Percentiles rank a stretch among this genome's conserved stretches.
phyloP scores from a whole-genome alignment of 805 yeast genomes.

The Yarrowia phangngaensis region DNA sequence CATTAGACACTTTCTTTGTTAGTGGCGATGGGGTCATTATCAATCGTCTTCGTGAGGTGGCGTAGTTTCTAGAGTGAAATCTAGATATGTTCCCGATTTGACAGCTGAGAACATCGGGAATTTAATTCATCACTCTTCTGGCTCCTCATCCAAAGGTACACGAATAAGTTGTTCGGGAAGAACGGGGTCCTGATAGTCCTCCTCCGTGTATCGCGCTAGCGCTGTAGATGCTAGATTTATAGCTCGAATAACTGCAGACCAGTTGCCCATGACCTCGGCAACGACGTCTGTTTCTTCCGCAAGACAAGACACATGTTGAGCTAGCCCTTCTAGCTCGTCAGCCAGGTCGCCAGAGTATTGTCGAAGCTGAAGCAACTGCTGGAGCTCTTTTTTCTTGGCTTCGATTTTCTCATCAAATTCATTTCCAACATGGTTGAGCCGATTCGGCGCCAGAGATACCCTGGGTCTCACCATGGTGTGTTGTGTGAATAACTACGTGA shows the following conservation, averaged over 20 bases:
- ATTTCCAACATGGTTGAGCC: slow-evolving; percentile 2
- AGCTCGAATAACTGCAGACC: slow-evolving; percentile 19
- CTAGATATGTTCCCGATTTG: too few species aligned
- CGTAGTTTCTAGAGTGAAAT: too few species aligned
- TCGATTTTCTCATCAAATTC: slow-evolving; percentile 13
- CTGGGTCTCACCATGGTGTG: slow-evolving; percentile 22
- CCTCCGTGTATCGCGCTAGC: slow-evolving; percentile 12
- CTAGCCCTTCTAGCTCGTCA: slow-evolving; percentile 18
- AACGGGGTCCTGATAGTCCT: slow-evolving; percentile 17
- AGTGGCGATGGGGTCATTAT: too few species aligned
- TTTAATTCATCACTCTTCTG: not conserved
- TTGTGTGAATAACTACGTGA: not conserved
- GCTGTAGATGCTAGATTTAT: slow-evolving; percentile 19
- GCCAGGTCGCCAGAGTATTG: slow-evolving; percentile 17
- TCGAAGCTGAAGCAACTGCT: slow-evolving; percentile 7
- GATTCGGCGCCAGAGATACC: slow-evolving; percentile 13
- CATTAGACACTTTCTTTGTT: too few species aligned
- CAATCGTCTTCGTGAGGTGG: too few species aligned
- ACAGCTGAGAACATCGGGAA: too few species aligned
- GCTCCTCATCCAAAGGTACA: slow-evolving; percentile 8
- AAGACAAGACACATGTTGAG: slow-evolving; percentile 10
- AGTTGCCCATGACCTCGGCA: slow-evolving; percentile 24
- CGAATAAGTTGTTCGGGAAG: slow-evolving; percentile 22
- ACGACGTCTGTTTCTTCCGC: slow-evolving; percentile 15
- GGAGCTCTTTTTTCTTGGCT: slow-evolving; percentile 12